Conservation (phyloP, 108 stramenopile genomes). For the Fistulifera pelliculosa region DNA sequence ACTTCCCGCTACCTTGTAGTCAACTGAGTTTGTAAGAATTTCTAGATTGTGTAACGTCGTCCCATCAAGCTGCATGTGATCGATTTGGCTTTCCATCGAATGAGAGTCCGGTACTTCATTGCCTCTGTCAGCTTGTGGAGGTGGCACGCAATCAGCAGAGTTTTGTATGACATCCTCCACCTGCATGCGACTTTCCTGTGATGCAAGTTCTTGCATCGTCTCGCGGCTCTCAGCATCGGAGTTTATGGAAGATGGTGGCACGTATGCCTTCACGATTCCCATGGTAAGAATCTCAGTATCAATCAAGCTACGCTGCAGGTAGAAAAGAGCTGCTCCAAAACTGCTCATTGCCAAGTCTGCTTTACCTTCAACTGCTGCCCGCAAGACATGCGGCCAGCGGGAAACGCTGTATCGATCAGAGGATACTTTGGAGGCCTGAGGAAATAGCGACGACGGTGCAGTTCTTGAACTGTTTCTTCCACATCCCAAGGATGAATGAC, state of each 20-base stretch:
- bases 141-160: too few relatives aligned
- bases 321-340: conserved; percentile 83
- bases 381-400: conserved; percentile 83
- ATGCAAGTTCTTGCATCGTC: conserved; percentile 3
- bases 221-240: conserved; percentile 11
- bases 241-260: conserved; percentile 39
- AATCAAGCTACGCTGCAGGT: conserved; percentile 85
- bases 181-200: background rate
- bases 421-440: conserved; percentile 40
- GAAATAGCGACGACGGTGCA: conserved; percentile 77
- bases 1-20: conserved; percentile 66
- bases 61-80: conserved; percentile 91
- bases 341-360: conserved; percentile 72
- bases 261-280: conserved; percentile 83
- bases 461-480: conserved; percentile 59
- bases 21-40: conserved; percentile 68
- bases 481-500: conserved; percentile 75
- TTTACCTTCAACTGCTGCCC: conserved; percentile 66
- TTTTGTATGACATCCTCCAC: too few relatives aligned
- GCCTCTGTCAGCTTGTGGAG: background rate
- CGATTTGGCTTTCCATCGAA: background rate
- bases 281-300: conserved; percentile 89
- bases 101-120: background rate
- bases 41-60: conserved; percentile 94
- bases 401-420: conserved; percentile 9